These are phyloP conservation scores for Auxenochlorella pyrenoidosa DNA, from an alignment of 139 green algal species.

Conservation along the genomic window DNA sequence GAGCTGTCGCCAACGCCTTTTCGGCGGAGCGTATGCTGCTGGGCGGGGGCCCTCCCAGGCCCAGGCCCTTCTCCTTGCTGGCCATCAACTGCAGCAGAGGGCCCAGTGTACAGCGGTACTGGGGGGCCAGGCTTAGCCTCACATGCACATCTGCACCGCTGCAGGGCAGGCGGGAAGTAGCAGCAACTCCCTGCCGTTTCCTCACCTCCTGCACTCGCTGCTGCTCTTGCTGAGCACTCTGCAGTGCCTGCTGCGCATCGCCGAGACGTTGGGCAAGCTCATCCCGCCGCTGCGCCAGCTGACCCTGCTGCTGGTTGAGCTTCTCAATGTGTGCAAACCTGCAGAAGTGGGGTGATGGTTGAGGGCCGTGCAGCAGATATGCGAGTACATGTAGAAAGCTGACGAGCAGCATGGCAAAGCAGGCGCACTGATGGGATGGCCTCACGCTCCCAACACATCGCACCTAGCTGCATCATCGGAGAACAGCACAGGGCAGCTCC, in stretches of 20 bases:
- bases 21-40: constrained; percentile 18
- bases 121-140: not conserved
- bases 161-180: too few species aligned
- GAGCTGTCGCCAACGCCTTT: constrained; percentile 24
- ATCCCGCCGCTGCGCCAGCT: constrained; percentile 32
- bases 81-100: not conserved
- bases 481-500: constrained; percentile 68
- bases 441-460: not conserved
- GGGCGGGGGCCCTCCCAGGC: not conserved
- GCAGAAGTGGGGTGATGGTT: not conserved
- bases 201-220: not conserved
- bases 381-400: too few species aligned
- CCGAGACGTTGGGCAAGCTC: constrained; percentile 26
- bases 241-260: not conserved
- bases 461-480: constrained; percentile 62
- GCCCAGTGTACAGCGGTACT: not conserved
- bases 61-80: constrained; percentile 13
- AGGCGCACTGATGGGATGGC: not conserved
- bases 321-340: constrained; percentile 60
- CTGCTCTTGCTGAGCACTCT: constrained; percentile 11
- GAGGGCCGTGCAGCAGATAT: not conserved
- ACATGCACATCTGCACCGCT: not conserved
- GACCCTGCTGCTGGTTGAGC: constrained; percentile 45
- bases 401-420: too few species aligned
- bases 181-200: too few species aligned